phyloP scores from a whole-genome alignment of 495 filamentous ascomycete genomes.

The Choiromyces venosus region DNA sequence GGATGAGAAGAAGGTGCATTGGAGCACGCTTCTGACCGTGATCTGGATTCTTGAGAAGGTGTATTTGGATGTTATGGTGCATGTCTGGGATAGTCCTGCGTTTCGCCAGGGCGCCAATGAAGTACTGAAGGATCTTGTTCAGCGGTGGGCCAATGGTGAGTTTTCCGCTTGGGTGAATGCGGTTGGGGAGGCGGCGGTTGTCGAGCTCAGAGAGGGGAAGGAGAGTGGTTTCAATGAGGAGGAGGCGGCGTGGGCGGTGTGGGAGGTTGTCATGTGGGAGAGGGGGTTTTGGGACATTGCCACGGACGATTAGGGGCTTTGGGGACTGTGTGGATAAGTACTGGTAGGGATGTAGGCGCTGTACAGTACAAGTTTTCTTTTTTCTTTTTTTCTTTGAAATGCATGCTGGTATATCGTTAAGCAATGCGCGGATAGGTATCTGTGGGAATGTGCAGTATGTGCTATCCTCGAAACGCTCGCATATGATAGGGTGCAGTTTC shows the following conservation, averaged over 20 bases:
- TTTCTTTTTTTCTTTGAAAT: too few relatives aligned
- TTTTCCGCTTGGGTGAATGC: conserved; percentile 11
- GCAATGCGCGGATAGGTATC: too few relatives aligned
- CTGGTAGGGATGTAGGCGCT: not conserved
- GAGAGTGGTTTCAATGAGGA: conserved; percentile 11
- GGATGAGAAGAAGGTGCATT: not conserved
- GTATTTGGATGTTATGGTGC: conserved; percentile 13
- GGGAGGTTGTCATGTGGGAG: conserved; percentile 10
- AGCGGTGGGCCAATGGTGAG: conserved; percentile 15
- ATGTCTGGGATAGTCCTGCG: not conserved
- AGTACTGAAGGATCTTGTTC: conserved; percentile 12
- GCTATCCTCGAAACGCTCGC: too few relatives aligned
- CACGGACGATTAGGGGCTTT: not conserved
- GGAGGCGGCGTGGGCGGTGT: conserved; percentile 14
- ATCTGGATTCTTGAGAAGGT: conserved; percentile 18
- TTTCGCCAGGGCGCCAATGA: not conserved
- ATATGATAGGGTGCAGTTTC: too few relatives aligned
- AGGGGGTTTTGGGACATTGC: conserved; percentile 14
- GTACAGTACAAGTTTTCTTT: not conserved
- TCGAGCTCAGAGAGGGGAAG: not conserved
- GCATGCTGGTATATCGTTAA: too few relatives aligned
- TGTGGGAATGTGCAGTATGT: too few relatives aligned
- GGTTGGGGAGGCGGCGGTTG: not conserved
- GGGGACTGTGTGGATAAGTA: too few relatives aligned
- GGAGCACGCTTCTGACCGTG: conserved; percentile 14